A percentile compares a stretch with the other conserved stretches of the same genome.
Evolutionary conservation across 192 early-diverging fungal genomes (phyloP).

Genomic region (Coemansia sp.): DNA sequence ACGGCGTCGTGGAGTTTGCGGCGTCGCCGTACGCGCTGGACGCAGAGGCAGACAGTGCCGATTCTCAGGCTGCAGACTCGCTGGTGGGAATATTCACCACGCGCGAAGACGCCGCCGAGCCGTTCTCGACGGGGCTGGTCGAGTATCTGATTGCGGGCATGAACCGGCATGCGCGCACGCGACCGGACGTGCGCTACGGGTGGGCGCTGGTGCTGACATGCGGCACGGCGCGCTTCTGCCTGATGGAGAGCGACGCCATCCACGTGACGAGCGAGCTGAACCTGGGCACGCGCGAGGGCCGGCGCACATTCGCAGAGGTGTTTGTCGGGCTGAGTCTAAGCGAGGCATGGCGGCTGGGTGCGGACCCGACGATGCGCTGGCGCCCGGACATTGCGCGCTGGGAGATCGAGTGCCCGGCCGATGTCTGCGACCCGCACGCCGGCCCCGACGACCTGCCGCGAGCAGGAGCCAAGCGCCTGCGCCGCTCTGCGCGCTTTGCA

Average conservation of each 20-base stretch:
- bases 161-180: conserved; percentile 28
- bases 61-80: conserved; percentile 9
- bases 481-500: conserved; percentile 16
- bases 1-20: conserved; percentile 29
- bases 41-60: neutral
- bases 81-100: conserved; percentile 24
- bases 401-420: conserved; percentile 36
- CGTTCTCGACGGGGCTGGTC: conserved; percentile 37
- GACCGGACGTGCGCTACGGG: conserved; percentile 24
- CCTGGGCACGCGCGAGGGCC: conserved; percentile 9
- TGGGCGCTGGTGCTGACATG: conserved; percentile 31
- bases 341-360: conserved; percentile 40
- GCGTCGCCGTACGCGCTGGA: conserved; percentile 1
- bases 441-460: conserved; percentile 3
- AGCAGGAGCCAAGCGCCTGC: conserved; percentile 6
- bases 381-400: conserved; percentile 21
- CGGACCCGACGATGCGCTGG: conserved; percentile 44
- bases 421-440: conserved; percentile 12
- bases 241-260: conserved; percentile 46
- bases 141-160: conserved; percentile 35
- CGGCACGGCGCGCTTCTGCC: conserved; percentile 27
- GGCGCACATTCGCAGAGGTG: conserved; percentile 8
- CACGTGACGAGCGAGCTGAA: conserved; percentile 16
- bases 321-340: conserved; percentile 7
- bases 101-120: conserved; percentile 22